Percentiles rank a stretch among this genome's conserved stretches.
Evolutionary conservation across 306 rosid genomes (phyloP).

Genomic region (Dryas octopetala): DNA sequence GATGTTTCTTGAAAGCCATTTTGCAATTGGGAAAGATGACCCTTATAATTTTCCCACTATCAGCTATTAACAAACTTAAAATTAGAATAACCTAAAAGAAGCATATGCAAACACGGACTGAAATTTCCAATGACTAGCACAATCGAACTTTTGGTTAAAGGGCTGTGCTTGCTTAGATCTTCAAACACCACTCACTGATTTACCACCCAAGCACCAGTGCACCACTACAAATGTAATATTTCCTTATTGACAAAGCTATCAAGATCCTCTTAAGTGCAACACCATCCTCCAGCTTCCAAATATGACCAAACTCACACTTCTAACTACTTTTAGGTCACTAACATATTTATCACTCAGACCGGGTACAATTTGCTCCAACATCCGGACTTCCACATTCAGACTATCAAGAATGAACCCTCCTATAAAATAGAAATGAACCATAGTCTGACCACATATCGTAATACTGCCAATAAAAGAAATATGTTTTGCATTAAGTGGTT

Average conservation of each 20-base stretch:
- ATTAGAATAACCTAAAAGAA: neutral
- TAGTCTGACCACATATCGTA: neutral
- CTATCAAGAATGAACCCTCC: neutral
- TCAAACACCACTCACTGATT: neutral
- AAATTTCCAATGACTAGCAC: neutral
- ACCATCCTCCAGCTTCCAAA: neutral
- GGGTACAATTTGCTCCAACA: neutral
- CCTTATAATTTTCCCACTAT: neutral
- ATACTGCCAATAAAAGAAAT: neutral
- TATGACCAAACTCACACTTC: neutral
- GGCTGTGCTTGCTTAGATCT: neutral
- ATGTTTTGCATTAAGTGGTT: neutral
- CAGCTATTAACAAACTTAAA: neutral
- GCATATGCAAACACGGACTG: neutral
- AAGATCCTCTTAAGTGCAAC: conserved; percentile 7
- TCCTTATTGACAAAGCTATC: conserved; percentile 1
- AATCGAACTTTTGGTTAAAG: neutral
- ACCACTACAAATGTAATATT: neutral
- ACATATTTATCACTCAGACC: neutral
- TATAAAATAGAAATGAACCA: neutral
- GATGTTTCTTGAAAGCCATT: neutral
- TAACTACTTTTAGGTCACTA: neutral
- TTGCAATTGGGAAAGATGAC: neutral
- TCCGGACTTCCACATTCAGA: neutral
- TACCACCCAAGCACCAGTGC: neutral